phyloP scores from a whole-genome alignment of 2,329 filamentous ascomycete species.

The Plectosphaerella cucumerina region DNA sequence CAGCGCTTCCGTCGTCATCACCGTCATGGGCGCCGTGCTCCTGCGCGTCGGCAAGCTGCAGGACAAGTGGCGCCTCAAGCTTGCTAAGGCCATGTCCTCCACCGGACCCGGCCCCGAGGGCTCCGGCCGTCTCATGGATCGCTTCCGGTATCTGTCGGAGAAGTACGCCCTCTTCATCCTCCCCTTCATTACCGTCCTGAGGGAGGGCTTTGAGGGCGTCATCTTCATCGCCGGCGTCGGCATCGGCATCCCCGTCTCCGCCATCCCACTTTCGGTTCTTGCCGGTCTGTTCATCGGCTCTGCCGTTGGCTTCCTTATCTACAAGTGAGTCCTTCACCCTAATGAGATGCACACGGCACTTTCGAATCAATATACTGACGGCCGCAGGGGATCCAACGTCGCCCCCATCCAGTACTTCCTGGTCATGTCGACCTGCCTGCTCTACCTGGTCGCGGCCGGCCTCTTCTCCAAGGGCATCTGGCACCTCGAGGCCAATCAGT shows the following conservation, averaged over 20 bases:
- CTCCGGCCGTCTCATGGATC: conserved; percentile 4
- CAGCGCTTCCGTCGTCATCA: conserved; percentile 59
- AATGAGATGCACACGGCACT: fast-evolving
- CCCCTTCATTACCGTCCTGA: conserved; percentile 72
- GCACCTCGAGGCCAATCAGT: conserved; percentile 67
- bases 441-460: conserved; percentile 81
- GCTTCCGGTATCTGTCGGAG: conserved; percentile 32
- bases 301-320: conserved; percentile 64
- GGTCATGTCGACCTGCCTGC: conserved; percentile 74
- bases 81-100: conserved; percentile 46
- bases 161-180: conserved; percentile 76
- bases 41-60: conserved; percentile 63
- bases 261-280: conserved; percentile 68
- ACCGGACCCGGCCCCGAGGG: neutral
- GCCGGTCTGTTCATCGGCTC: conserved; percentile 60
- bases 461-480: conserved; percentile 76
- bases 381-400: conserved; percentile 37
- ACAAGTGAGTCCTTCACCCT: conserved; percentile 51
- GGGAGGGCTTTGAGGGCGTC: conserved; percentile 74
- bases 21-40: conserved; percentile 60
- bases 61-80: conserved; percentile 63
- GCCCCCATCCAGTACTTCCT: conserved; percentile 64
- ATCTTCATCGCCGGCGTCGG: conserved; percentile 77
- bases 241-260: conserved; percentile 60
- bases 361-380: conserved; percentile 17